A percentile compares a stretch with the other conserved stretches of the same genome.
Evolutionary conservation across 108 stramenopile species (phyloP).

Genomic region (Cyclotella cryptica): DNA sequence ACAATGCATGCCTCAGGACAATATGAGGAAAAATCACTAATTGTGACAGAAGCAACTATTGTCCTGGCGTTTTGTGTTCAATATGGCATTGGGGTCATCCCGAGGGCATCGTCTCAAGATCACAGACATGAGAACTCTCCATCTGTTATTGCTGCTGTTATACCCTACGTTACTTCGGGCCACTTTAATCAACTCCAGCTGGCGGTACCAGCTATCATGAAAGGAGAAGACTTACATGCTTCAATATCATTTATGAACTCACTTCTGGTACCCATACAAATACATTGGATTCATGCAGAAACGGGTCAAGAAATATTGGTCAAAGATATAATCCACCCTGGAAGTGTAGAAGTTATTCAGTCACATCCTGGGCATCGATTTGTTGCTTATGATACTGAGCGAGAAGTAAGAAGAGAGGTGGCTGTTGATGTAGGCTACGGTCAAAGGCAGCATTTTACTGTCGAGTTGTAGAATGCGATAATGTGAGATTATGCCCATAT

Average conservation of each 20-base stretch:
- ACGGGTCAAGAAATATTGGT: slow-evolving; percentile 54
- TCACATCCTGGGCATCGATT: slow-evolving; percentile 65
- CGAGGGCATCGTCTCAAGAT: slow-evolving; percentile 31
- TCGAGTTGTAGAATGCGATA: slow-evolving; percentile 37
- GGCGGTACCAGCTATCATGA: slow-evolving; percentile 60
- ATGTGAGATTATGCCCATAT: too few relatives aligned
- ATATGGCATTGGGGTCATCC: slow-evolving; percentile 33
- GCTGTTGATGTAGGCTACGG: slow-evolving; percentile 44
- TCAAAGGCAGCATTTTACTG: slow-evolving; percentile 39
- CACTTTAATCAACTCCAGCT: slow-evolving; percentile 38
- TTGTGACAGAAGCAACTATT: slow-evolving; percentile 38
- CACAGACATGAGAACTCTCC: slow-evolving; percentile 55
- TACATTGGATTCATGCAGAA: slow-evolving; percentile 58
- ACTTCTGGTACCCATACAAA: slow-evolving; percentile 51
- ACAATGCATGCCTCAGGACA: not conserved
- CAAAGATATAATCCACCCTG: slow-evolving; percentile 39
- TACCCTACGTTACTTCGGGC: slow-evolving; percentile 30
- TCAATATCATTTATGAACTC: slow-evolving; percentile 61
- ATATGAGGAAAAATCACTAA: not conserved
- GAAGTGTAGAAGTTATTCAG: slow-evolving; percentile 33
- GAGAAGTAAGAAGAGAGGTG: slow-evolving; percentile 36
- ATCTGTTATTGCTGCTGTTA: slow-evolving; percentile 50
- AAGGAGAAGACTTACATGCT: slow-evolving; percentile 50
- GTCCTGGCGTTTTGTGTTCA: slow-evolving; percentile 42
- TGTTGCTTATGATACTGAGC: slow-evolving; percentile 55